A percentile compares a stretch with the other conserved stretches of the same genome.
Evolutionary conservation across 768 basidiomycete species (phyloP).

Genomic region (Pleurotus ostreatus): DNA sequence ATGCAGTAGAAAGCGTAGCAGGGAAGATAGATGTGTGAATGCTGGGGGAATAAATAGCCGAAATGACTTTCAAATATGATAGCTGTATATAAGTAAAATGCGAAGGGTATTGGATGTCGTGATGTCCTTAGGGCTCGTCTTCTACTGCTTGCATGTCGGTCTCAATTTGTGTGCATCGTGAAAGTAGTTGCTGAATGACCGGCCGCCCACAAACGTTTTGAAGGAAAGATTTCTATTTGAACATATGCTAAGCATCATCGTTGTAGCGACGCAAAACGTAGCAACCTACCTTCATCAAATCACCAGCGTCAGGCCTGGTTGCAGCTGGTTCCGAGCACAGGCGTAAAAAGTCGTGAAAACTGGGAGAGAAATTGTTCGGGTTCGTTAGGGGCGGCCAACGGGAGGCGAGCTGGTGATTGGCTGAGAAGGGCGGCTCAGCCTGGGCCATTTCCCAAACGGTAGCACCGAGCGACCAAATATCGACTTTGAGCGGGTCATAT

Average conservation of each 20-base stretch:
- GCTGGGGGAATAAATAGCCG: slow-evolving; percentile 18
- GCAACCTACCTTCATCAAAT: slow-evolving; percentile 52
- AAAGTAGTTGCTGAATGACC: slow-evolving; percentile 63
- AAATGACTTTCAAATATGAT: slow-evolving; percentile 1
- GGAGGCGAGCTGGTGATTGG: slow-evolving; percentile 50
- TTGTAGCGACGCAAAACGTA: not conserved
- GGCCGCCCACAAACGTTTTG: slow-evolving; percentile 64
- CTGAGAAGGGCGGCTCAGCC: slow-evolving; percentile 68
- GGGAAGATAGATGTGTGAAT: slow-evolving; percentile 52
- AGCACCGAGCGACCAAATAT: slow-evolving; percentile 79
- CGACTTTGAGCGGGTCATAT: slow-evolving; percentile 72
- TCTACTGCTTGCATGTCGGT: slow-evolving; percentile 30
- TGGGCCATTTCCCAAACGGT: slow-evolving; percentile 83
- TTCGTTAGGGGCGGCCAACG: slow-evolving; percentile 63
- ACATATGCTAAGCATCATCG: not conserved
- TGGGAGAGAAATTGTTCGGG: slow-evolving; percentile 58
- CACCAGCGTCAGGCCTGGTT: slow-evolving; percentile 51
- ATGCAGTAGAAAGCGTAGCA: slow-evolving; percentile 67
- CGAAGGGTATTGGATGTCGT: slow-evolving; percentile 1
- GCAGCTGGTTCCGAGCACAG: slow-evolving; percentile 60
- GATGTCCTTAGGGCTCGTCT: slow-evolving; percentile 13
- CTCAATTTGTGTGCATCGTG: slow-evolving; percentile 67
- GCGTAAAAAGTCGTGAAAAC: slow-evolving; percentile 70
- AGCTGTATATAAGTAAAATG: slow-evolving; percentile 8
- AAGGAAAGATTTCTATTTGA: slow-evolving; percentile 54